A percentile compares a stretch with the other conserved stretches of the same genome.
These are phyloP conservation scores for Ziziphus jujuba DNA, from an alignment of 306 rosid species.

Conservation along the genomic window DNA sequence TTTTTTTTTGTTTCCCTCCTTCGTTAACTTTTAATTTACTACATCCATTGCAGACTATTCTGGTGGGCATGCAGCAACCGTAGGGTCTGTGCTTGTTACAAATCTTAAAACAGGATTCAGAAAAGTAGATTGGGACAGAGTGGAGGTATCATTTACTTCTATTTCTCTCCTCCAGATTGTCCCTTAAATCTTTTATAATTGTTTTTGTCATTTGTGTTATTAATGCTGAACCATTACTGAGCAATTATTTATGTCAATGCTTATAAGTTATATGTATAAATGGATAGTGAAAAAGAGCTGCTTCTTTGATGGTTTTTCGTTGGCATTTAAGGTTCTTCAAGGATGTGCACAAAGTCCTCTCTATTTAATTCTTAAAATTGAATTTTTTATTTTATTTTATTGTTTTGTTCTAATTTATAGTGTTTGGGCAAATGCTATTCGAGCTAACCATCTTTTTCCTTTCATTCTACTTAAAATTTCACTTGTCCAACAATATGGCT, in stretches of 20 bases:
- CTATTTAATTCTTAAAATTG: neutral
- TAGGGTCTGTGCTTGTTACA: constrained; percentile 83
- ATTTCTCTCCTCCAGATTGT: neutral
- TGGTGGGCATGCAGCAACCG: constrained; percentile 79
- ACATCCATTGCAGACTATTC: constrained; percentile 68
- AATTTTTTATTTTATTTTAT: neutral
- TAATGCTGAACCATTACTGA: neutral
- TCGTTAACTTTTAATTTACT: neutral
- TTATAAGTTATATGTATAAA: too few species aligned
- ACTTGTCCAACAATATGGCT: neutral
- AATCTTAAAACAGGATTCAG: constrained; percentile 87
- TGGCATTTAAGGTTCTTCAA: too few species aligned
- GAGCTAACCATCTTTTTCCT: too few species aligned
- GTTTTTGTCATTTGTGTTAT: neutral
- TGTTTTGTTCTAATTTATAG: too few species aligned
- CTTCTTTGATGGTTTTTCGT: too few species aligned
- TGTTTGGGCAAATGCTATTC: too few species aligned
- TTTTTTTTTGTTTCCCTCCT: too few species aligned
- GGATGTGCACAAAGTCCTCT: neutral
- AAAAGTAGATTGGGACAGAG: constrained; percentile 89
- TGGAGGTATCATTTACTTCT: constrained; percentile 53
- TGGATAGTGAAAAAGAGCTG: too few species aligned
- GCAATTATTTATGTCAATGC: neutral
- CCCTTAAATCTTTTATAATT: neutral
- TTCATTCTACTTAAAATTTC: neutral